Base-by-base conservation (phyloP, 148 eudicot genomes). In the Persicaria tinctoria region DNA sequence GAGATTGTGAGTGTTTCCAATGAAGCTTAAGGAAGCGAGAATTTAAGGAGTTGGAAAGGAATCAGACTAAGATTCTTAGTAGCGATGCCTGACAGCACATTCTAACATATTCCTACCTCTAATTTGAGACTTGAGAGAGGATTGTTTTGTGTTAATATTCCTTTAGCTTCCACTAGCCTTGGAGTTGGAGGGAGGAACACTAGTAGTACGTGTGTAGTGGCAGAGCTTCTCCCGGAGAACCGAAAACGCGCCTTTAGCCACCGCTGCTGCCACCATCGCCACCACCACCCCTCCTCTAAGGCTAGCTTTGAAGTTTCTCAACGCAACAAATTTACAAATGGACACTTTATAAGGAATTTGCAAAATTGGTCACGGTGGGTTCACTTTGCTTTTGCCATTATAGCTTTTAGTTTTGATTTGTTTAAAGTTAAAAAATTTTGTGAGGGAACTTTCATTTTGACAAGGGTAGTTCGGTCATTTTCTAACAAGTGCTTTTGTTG, bases 51-150 rank as follows among this genome's bases (percentile, higher is more conserved):
- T 62, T 46, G 53, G 70, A 74, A 46, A 76, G 38, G 83, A 71
- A 79, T 38, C 64, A 70, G 57, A 66, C 59, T 81, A 74, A 82
- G 81, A 79, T 70, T 73, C 78, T 73, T 69, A n/a, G 81, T 54
- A 83, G 76, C 70, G 84, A 87, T 86, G 74, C 89, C 80, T 48
- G 70, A 78, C 73, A 85, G 90, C 90, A 89, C 90, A 89, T 87
- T 87, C 92, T 80, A 64, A 80, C 77, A 91, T 84, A 84, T 86
- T 80, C 90, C 47, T 55, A 66, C 47, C 70, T 38, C 17, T 13
- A 41, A 38, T 38, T 7, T 66, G 18, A 66, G 13, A 38, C 13
- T 7, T 66, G 18, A 66, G 13, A 41, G 13, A 41, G 70, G 47
- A 66, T 66, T 66, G 32, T 32, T 38, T 60, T 66, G 70, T 66